Conservation (phyloP, 768 basidiomycete genomes). For the Pisolithus marmoratus region DNA sequence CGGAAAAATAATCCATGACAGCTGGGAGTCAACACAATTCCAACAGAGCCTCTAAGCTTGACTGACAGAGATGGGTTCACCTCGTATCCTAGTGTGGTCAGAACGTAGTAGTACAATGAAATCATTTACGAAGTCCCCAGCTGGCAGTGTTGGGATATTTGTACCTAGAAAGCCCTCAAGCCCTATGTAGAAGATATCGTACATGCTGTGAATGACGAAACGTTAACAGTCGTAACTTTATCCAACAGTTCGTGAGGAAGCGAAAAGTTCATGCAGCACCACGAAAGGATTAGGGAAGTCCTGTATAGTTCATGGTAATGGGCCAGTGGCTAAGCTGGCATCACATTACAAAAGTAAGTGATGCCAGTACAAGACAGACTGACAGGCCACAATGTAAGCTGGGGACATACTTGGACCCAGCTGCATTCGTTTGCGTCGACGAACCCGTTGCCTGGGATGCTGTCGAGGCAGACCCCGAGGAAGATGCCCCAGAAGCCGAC, state of each 20-base stretch:
- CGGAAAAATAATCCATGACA: too few relatives aligned
- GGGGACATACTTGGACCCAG: constrained; percentile 20
- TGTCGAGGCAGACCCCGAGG: neutral
- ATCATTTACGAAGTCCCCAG: neutral
- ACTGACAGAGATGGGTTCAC: neutral
- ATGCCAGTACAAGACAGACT: constrained; percentile 12
- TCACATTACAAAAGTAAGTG: constrained; percentile 7
- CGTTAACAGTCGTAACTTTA: neutral
- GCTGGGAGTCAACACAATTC: too few relatives aligned
- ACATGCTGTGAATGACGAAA: constrained; percentile 1
- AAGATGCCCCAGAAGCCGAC: too few relatives aligned
- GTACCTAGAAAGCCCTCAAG: neutral
- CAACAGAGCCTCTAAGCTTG: neutral
- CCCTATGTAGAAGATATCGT: constrained; percentile 7
- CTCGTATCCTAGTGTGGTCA: neutral
- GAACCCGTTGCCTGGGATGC: neutral
- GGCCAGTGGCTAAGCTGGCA: neutral
- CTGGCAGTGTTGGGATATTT: neutral
- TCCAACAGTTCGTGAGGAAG: constrained; percentile 1
- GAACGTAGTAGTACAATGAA: neutral
- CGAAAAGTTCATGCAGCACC: constrained; percentile 1
- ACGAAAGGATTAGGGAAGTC: neutral
- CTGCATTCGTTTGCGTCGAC: constrained; percentile 16
- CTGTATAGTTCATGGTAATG: neutral
- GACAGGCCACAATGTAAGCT: constrained; percentile 4